Evolutionary conservation across 768 basidiomycete genomes (phyloP).

Genomic region (Boletus sp.): DNA sequence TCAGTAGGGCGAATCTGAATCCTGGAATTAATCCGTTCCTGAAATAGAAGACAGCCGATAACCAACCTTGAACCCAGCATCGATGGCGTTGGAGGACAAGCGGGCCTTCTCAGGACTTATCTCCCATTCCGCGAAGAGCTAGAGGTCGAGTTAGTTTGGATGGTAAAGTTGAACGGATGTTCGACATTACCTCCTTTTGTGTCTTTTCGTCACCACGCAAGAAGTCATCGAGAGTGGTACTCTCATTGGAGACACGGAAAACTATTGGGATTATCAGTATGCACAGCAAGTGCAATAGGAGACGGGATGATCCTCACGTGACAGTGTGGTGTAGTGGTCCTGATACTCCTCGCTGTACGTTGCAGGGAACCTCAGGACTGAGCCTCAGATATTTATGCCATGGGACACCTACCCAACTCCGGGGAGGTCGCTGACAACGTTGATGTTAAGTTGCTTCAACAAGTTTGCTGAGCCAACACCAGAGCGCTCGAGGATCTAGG

Average conservation of each 20-base stretch:
- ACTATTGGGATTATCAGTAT: slow-evolving; percentile 35
- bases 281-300: neutral
- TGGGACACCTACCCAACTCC: slow-evolving; percentile 55
- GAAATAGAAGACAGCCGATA: neutral
- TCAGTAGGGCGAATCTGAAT: slow-evolving; percentile 64
- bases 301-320: slow-evolving; percentile 37
- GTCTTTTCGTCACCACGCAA: slow-evolving; percentile 61
- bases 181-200: slow-evolving; percentile 46
- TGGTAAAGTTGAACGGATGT: neutral
- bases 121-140: slow-evolving; percentile 66
- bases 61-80: slow-evolving; percentile 69
- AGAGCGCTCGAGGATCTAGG: slow-evolving; percentile 65
- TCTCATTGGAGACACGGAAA: slow-evolving; percentile 67
- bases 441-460: slow-evolving; percentile 56
- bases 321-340: slow-evolving; percentile 71
- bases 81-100: slow-evolving; percentile 68
- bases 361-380: slow-evolving; percentile 4
- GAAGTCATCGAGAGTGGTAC: slow-evolving; percentile 64
- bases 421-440: slow-evolving; percentile 66
- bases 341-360: slow-evolving; percentile 61
- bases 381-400: neutral
- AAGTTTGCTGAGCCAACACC: slow-evolving; percentile 59
- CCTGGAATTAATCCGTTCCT: neutral
- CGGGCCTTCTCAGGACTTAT: slow-evolving; percentile 64
- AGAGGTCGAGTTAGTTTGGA: neutral